A percentile compares a stretch with the other conserved stretches of the same genome.
Evolutionary conservation across 75 land plant genomes (phyloP).

Genomic region (Adiantum capillusveneris): DNA sequence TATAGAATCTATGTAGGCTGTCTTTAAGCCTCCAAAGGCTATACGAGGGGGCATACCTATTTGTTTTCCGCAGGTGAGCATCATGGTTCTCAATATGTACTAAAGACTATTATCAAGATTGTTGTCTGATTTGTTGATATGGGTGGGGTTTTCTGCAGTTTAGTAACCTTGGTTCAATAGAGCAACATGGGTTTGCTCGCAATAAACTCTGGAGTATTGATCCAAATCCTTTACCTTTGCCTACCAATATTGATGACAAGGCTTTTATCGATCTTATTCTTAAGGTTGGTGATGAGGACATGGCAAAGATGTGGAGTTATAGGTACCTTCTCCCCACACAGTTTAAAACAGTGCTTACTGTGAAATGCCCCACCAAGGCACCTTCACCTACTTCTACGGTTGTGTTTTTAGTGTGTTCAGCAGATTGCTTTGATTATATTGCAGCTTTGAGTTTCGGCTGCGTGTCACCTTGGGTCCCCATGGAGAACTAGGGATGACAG

Average conservation of each 20-base stretch:
- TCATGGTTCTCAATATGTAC: not conserved
- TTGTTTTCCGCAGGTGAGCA: conserved; percentile 53
- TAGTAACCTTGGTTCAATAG: conserved; percentile 41
- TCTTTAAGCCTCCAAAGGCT: conserved; percentile 65
- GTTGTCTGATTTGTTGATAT: too few relatives aligned
- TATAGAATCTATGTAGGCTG: conserved; percentile 21
- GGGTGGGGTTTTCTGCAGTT: conserved; percentile 28
- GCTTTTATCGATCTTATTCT: conserved; percentile 65
- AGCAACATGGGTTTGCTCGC: conserved; percentile 67
- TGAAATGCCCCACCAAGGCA: too few relatives aligned
- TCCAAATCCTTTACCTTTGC: conserved; percentile 39
- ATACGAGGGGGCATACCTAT: conserved; percentile 64
- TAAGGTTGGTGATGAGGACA: conserved; percentile 64
- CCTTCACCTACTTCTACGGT: too few relatives aligned
- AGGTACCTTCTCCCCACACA: too few relatives aligned
- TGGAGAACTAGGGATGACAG: conserved; percentile 29
- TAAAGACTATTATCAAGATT: not conserved
- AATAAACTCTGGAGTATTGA: conserved; percentile 49
- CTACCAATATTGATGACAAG: conserved; percentile 11
- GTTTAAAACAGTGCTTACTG: too few relatives aligned
- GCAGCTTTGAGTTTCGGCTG: conserved; percentile 36
- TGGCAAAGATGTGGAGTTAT: conserved; percentile 43
- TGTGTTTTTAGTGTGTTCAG: too few relatives aligned
- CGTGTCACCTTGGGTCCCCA: conserved; percentile 22
- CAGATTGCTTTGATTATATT: too few relatives aligned